These are phyloP conservation scores for Diaporthe batatas DNA, from an alignment of 2,329 filamentous ascomycete genomes.

Conservation along the genomic window DNA sequence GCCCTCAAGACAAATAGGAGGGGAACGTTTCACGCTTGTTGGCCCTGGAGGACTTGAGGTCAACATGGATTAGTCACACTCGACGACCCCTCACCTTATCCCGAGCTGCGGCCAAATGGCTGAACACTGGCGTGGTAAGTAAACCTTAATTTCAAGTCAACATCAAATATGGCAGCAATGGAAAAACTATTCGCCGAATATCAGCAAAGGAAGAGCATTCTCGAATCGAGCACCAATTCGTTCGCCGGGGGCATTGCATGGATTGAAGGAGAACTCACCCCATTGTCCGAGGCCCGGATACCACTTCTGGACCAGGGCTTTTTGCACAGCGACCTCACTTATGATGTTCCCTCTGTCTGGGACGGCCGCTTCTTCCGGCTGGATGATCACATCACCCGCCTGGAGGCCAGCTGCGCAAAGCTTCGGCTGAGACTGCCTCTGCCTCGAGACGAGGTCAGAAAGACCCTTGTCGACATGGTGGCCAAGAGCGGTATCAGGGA, in stretches of 20 bases:
- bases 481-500: conserved; percentile 61
- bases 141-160: not conserved
- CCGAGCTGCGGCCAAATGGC: not conserved
- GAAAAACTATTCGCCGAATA: not conserved
- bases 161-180: conserved; percentile 11
- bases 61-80: conserved; percentile 44
- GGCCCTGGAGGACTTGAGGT: not conserved
- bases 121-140: not conserved
- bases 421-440: conserved; percentile 59
- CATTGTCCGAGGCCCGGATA: conserved; percentile 61
- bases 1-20: not conserved
- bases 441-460: conserved; percentile 54
- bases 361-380: conserved; percentile 65
- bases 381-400: conserved; percentile 61
- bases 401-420: conserved; percentile 60
- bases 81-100: conserved; percentile 13
- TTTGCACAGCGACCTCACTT: conserved; percentile 64
- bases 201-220: conserved; percentile 2
- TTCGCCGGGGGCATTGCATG: conserved; percentile 61
- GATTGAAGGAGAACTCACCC: conserved; percentile 54
- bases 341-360: conserved; percentile 66
- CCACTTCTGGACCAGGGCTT: conserved; percentile 66
- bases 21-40: not conserved
- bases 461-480: conserved; percentile 59
- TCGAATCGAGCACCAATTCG: conserved; percentile 52